Evolutionary conservation across 129 eudicot genomes (phyloP).

Genomic region (Helianthus tuberosus): DNA sequence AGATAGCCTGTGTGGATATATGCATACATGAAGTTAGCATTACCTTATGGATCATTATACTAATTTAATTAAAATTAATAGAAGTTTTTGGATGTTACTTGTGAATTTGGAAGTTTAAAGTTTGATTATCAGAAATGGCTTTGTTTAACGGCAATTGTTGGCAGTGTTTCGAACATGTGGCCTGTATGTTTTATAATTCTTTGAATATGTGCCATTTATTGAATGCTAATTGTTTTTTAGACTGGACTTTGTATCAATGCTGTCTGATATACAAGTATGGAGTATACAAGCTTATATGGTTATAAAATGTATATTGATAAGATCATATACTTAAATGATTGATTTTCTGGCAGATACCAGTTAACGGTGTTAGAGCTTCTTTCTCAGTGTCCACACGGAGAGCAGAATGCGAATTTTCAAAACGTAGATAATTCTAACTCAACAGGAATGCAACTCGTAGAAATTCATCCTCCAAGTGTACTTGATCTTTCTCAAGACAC

Average conservation of each 20-base stretch:
- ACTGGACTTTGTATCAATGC: constrained; percentile 2
- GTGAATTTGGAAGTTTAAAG: constrained; percentile 13
- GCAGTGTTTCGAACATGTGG: constrained; percentile 2
- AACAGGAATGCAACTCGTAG: constrained; percentile 46
- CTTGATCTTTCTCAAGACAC: constrained; percentile 82
- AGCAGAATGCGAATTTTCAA: constrained; percentile 42
- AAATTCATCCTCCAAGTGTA: constrained; percentile 86
- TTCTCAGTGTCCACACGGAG: constrained; percentile 52
- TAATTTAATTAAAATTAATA: background rate
- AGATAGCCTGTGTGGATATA: background rate
- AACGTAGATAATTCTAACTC: constrained; percentile 48
- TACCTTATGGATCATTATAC: constrained; percentile 6
- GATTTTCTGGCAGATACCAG: constrained; percentile 73
- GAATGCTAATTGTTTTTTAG: constrained; percentile 1
- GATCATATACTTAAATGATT: constrained; percentile 9
- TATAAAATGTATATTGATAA: background rate
- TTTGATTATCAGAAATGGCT: background rate
- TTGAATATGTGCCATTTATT: background rate
- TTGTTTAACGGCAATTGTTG: background rate
- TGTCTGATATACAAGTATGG: background rate
- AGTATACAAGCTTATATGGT: too few species aligned
- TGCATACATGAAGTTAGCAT: background rate
- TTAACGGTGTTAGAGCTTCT: constrained; percentile 82
- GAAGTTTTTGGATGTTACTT: constrained; percentile 11
- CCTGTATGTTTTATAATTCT: background rate